These are phyloP conservation scores for Pleurotus citrinopileatus DNA, from an alignment of 768 basidiomycete genomes.

Conservation along the genomic window DNA sequence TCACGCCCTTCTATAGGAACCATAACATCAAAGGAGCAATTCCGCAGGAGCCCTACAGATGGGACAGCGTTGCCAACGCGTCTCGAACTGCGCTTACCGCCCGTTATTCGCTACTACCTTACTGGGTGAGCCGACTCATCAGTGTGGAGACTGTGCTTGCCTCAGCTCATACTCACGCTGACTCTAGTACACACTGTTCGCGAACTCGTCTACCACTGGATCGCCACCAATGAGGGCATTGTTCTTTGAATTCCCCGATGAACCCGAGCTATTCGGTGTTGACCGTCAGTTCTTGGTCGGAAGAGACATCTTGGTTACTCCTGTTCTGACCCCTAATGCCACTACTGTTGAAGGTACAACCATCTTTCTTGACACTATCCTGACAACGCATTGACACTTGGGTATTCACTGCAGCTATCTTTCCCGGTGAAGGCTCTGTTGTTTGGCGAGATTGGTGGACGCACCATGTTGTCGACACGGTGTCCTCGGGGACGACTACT, in stretches of 20 bases:
- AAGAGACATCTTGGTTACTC: slow-evolving; percentile 68
- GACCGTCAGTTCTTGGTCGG: slow-evolving; percentile 76
- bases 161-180: too few species aligned
- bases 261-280: slow-evolving; percentile 58
- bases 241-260: slow-evolving; percentile 76
- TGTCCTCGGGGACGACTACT: slow-evolving; percentile 39
- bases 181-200: slow-evolving; percentile 67
- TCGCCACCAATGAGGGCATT: slow-evolving; percentile 73
- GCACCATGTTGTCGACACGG: slow-evolving; percentile 48
- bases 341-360: slow-evolving; percentile 60
- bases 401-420: slow-evolving; percentile 41
- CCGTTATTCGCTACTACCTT: slow-evolving; percentile 71
- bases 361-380: background rate
- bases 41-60: slow-evolving; percentile 77
- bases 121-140: slow-evolving; percentile 55
- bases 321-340: slow-evolving; percentile 67
- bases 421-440: slow-evolving; percentile 58
- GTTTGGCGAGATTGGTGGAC: slow-evolving; percentile 78
- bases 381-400: background rate
- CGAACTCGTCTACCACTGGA: slow-evolving; percentile 59
- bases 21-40: slow-evolving; percentile 67
- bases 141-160: too few species aligned
- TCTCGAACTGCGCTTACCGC: slow-evolving; percentile 68
- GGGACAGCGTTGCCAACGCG: slow-evolving; percentile 78
- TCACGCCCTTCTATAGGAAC: slow-evolving; percentile 80